These are phyloP conservation scores for Aspergillus novofumigatus DNA, from an alignment of 2,329 filamentous ascomycete genomes.

Conservation along the genomic window DNA sequence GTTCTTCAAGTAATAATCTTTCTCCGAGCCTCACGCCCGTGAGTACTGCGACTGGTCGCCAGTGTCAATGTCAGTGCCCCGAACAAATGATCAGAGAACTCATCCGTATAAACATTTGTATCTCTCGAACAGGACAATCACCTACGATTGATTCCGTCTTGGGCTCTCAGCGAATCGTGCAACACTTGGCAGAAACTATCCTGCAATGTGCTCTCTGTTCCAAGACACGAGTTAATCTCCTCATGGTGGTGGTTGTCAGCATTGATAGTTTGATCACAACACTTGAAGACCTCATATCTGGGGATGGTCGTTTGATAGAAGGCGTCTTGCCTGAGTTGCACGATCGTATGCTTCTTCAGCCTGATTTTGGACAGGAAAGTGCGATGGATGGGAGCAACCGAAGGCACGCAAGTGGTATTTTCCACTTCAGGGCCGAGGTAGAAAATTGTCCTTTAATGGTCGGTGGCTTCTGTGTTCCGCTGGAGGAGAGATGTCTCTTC, in stretches of 20 bases:
- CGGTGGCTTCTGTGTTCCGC: conserved; percentile 22
- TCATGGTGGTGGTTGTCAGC: conserved; percentile 28
- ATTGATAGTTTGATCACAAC: conserved; percentile 27
- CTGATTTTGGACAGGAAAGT: conserved; percentile 5
- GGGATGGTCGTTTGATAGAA: conserved; percentile 12
- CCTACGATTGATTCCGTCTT: conserved; percentile 25
- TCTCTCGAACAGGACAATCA: conserved; percentile 12
- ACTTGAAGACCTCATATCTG: conserved; percentile 19
- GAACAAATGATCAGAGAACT: conserved; percentile 22
- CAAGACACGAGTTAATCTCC: conserved; percentile 20
- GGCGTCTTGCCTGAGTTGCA: conserved; percentile 9
- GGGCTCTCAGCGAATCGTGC: conserved; percentile 23
- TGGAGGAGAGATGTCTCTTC: conserved; percentile 25
- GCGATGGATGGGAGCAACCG: neutral
- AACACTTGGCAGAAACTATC: conserved; percentile 26
- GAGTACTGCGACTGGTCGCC: neutral
- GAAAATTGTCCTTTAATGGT: conserved; percentile 25
- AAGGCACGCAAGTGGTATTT: conserved; percentile 4
- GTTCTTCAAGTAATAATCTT: conserved; percentile 1
- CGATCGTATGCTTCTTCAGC: conserved; percentile 1
- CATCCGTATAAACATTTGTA: conserved; percentile 15
- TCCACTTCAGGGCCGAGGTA: conserved; percentile 17
- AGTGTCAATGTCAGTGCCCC: conserved; percentile 21
- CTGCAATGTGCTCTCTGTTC: conserved; percentile 26
- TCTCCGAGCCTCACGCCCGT: neutral